A percentile compares a stretch with the other conserved stretches of the same genome.
Evolutionary conservation across 2,329 filamentous ascomycete genomes (phyloP).

Genomic region (Stromatinia cepivora): DNA sequence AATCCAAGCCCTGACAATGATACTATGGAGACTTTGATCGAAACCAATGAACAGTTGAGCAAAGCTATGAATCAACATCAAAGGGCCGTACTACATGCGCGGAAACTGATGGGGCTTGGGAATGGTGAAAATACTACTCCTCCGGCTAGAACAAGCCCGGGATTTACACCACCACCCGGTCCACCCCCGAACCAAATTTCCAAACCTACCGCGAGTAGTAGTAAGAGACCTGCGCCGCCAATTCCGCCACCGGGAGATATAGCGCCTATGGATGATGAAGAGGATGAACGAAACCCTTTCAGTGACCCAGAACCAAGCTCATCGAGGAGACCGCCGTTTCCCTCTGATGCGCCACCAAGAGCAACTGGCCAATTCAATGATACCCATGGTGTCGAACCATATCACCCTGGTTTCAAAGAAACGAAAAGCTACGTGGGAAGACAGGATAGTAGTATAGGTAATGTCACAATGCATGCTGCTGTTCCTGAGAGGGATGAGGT

Average conservation of each 20-base stretch:
- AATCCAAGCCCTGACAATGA: constrained; percentile 85
- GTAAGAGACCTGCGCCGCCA: constrained; percentile 28
- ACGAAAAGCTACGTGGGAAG: constrained; percentile 35
- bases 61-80: constrained; percentile 82
- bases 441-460: constrained; percentile 34
- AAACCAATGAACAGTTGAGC: constrained; percentile 89
- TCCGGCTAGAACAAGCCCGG: constrained; percentile 30
- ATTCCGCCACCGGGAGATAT: constrained; percentile 38
- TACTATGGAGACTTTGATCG: constrained; percentile 89
- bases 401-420: constrained; percentile 40
- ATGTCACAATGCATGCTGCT: constrained; percentile 37
- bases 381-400: constrained; percentile 39
- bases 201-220: not conserved
- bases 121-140: constrained; percentile 30
- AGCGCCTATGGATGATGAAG: constrained; percentile 34
- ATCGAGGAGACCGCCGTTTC: constrained; percentile 31
- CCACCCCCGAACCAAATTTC: constrained; percentile 27
- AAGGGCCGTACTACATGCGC: constrained; percentile 67
- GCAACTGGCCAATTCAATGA: constrained; percentile 38
- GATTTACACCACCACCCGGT: constrained; percentile 31
- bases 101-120: constrained; percentile 53
- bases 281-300: constrained; percentile 37
- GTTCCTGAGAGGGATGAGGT: constrained; percentile 25
- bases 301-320: constrained; percentile 32
- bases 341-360: constrained; percentile 31